Evolutionary conservation across 2,329 filamentous ascomycete species (phyloP).

Genomic region (Colletotrichum agaves): DNA sequence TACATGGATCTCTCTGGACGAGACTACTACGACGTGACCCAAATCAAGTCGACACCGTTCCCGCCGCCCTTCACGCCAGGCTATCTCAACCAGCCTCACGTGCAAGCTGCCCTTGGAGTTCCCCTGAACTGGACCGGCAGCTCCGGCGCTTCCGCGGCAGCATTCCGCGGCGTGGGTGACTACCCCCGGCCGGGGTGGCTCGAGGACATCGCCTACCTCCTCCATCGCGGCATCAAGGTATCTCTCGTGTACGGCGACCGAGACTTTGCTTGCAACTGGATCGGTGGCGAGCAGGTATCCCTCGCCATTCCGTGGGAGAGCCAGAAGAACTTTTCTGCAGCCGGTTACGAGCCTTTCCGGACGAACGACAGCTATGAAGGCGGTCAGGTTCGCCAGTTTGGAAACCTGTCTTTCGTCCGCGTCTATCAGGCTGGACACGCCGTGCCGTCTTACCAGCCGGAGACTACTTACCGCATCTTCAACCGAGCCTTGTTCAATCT

Average conservation of each 20-base stretch:
- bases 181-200: conserved; percentile 50
- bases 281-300: conserved; percentile 58
- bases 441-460: conserved; percentile 62
- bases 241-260: conserved; percentile 64
- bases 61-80: conserved; percentile 32
- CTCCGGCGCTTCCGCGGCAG: conserved; percentile 30
- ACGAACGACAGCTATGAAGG: conserved; percentile 68
- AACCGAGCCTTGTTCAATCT: conserved; percentile 52
- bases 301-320: conserved; percentile 51
- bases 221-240: conserved; percentile 67
- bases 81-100: conserved; percentile 41
- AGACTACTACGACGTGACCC: conserved; percentile 40
- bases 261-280: conserved; percentile 70
- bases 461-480: conserved; percentile 58
- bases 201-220: conserved; percentile 53
- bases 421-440: conserved; percentile 69
- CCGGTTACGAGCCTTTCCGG: conserved; percentile 72
- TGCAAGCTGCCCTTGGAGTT: conserved; percentile 71
- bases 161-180: conserved; percentile 43
- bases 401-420: conserved; percentile 70
- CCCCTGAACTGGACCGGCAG: conserved; percentile 63
- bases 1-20: conserved; percentile 21
- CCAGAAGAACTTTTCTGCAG: conserved; percentile 45
- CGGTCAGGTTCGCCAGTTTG: conserved; percentile 74
- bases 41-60: conserved; percentile 38